Evolutionary conservation across 1,284 basidiomycete genomes (phyloP).

Genomic region (Ganoderma sinense): DNA sequence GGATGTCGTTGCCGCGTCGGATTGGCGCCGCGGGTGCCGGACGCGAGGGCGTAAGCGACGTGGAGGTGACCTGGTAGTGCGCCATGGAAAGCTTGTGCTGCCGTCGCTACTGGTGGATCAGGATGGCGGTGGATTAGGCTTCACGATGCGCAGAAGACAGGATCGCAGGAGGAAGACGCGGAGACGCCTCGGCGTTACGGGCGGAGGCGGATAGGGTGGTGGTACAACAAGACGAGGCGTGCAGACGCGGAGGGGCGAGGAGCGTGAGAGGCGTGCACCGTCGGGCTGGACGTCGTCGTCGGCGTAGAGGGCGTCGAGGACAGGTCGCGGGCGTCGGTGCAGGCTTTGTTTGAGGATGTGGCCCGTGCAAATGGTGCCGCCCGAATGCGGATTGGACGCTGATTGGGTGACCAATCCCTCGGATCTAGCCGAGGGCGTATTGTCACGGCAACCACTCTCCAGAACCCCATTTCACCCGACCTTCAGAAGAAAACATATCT

Average conservation of each 20-base stretch:
- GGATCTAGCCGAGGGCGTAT: constrained; percentile 31
- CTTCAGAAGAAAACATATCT: constrained; percentile 3
- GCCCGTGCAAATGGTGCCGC: constrained; percentile 24
- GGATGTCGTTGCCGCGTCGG: constrained; percentile 51
- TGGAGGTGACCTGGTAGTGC: constrained; percentile 55
- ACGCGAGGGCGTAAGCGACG: constrained; percentile 61
- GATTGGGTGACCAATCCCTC: constrained; percentile 26
- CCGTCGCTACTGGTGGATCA: constrained; percentile 7
- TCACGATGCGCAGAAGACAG: constrained; percentile 5
- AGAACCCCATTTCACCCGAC: background rate
- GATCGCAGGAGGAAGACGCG: background rate
- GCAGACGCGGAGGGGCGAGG: constrained; percentile 1
- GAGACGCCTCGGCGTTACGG: background rate
- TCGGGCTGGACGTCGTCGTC: constrained; percentile 10
- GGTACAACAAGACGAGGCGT: background rate
- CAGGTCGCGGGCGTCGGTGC: constrained; percentile 9
- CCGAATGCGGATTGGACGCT: constrained; percentile 11
- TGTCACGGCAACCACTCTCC: constrained; percentile 31
- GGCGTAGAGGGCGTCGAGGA: constrained; percentile 15
- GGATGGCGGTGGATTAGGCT: constrained; percentile 9
- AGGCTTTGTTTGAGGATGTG: constrained; percentile 25
- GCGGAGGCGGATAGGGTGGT: constrained; percentile 8
- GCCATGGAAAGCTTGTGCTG: constrained; percentile 43
- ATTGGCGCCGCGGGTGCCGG: constrained; percentile 74
- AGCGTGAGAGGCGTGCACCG: constrained; percentile 16